Conservation (phyloP, 164 flowering plant genomes). For the Chimonanthus praecox region DNA sequence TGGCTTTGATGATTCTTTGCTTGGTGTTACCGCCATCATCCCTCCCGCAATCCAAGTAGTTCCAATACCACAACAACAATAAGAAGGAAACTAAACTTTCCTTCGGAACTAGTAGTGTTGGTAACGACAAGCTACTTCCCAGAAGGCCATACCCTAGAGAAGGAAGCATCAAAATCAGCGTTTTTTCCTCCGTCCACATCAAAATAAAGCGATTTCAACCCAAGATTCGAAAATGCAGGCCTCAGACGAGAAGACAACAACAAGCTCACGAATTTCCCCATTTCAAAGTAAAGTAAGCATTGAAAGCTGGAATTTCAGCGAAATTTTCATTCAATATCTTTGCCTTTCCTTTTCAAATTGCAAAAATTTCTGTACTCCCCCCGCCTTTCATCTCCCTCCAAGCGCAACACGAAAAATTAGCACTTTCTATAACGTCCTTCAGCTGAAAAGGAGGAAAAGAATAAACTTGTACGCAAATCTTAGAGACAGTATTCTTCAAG, state of each 20-base stretch:
- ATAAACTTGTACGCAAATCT: no score
- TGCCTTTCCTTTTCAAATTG: not conserved
- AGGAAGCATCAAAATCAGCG: not conserved
- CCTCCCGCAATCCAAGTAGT: constrained; percentile 11
- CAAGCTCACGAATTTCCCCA: not conserved
- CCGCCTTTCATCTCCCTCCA: no score
- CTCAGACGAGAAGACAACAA: constrained; percentile 2
- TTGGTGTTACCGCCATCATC: constrained; percentile 50
- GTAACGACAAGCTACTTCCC: not conserved
- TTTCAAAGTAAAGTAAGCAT: not conserved
- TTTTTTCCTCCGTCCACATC: not conserved
- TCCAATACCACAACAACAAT: not conserved
- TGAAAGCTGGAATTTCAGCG: not conserved
- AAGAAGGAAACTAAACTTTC: not conserved
- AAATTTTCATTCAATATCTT: not conserved
- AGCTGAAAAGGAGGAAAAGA: not conserved
- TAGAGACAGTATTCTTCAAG: no score
- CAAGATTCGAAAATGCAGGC: not conserved
- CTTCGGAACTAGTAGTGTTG: not conserved
- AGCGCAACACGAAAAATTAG: no score
- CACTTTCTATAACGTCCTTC: no score
- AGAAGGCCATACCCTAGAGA: not conserved
- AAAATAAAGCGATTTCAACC: not conserved
- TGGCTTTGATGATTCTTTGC: constrained; percentile 65
- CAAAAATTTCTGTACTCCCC: not conserved